These are phyloP conservation scores for Strigomonas culicis DNA, from an alignment of 208 protist species.

Conservation along the genomic window DNA sequence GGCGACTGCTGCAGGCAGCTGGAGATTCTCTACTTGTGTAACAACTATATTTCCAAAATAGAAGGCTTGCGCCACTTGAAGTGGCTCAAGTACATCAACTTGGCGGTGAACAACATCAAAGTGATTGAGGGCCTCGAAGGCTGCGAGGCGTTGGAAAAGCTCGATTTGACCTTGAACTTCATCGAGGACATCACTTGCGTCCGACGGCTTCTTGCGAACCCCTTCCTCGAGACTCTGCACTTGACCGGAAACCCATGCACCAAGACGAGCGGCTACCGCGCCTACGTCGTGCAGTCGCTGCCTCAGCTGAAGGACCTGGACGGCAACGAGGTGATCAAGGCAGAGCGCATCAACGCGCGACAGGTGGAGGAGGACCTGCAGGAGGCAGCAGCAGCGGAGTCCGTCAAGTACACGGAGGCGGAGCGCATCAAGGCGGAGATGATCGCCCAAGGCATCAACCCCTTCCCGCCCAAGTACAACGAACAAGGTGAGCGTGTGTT, in stretches of 20 bases:
- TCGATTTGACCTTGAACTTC: constrained; percentile 98
- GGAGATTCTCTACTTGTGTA: constrained; percentile 96
- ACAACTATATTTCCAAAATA: constrained; percentile 95
- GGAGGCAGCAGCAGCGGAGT: constrained; percentile 40
- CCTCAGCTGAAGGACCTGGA: constrained; percentile 92
- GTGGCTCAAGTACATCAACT: constrained; percentile 96
- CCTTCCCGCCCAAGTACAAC: constrained; percentile 80
- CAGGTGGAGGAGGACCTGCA: constrained; percentile 67
- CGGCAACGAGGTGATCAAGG: constrained; percentile 75
- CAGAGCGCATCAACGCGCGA: constrained; percentile 89
- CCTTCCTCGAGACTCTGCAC: constrained; percentile 85
- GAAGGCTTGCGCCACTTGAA: constrained; percentile 95
- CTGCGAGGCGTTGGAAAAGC: constrained; percentile 93
- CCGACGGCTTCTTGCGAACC: constrained; percentile 71
- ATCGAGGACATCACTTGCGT: constrained; percentile 88
- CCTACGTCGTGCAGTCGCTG: constrained; percentile 89
- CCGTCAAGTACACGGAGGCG: constrained; percentile 44
- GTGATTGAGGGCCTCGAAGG: constrained; percentile 91
- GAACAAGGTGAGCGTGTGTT: constrained; percentile 89
- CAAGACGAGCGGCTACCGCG: constrained; percentile 84
- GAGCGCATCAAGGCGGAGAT: constrained; percentile 75
- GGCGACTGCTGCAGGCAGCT: constrained; percentile 86
- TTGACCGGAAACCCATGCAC: constrained; percentile 95
- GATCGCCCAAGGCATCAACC: constrained; percentile 62
- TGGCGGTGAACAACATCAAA: constrained; percentile 96